phyloP scores from a whole-genome alignment of 495 filamentous ascomycete genomes.

The Penicillium ucsense region DNA sequence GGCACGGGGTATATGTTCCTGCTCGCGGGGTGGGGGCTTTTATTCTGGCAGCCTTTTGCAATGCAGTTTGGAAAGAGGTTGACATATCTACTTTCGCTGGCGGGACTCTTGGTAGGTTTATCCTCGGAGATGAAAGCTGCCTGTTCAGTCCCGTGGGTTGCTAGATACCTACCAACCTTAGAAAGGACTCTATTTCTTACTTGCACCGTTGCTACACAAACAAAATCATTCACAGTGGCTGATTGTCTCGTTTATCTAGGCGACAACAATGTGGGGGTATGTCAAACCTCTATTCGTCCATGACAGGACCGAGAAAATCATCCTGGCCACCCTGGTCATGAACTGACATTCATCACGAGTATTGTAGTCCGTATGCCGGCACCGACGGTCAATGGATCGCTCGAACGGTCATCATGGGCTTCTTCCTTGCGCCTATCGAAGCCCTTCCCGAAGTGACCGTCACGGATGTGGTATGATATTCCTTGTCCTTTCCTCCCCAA shows the following conservation, averaged over 20 bases:
- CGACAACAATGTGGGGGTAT: slow-evolving; percentile 34
- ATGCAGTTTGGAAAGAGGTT: slow-evolving; percentile 59
- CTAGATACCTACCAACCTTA: too few species aligned
- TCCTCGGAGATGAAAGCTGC: too few species aligned
- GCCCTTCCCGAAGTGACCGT: slow-evolving; percentile 51
- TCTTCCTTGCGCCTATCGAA: slow-evolving; percentile 58
- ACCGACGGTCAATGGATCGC: slow-evolving; percentile 55
- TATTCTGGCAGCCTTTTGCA: slow-evolving; percentile 63
- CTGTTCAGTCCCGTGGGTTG: too few species aligned
- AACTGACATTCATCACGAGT: background rate
- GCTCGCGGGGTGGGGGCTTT: slow-evolving; percentile 50
- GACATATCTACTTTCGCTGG: slow-evolving; percentile 48
- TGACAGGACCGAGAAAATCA: background rate
- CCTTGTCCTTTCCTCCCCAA: too few species aligned
- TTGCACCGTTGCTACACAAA: too few species aligned
- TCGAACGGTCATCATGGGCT: slow-evolving; percentile 50
- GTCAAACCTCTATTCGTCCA: background rate
- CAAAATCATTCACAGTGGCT: background rate
- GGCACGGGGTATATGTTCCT: slow-evolving; percentile 60
- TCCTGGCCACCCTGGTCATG: too few species aligned
- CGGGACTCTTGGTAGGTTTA: slow-evolving; percentile 38
- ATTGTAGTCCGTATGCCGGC: slow-evolving; percentile 23
- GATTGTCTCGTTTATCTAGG: slow-evolving; percentile 9
- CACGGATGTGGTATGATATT: slow-evolving; percentile 41
- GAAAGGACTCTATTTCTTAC: too few species aligned